Conservation (phyloP, 2,329 filamentous ascomycete genomes). For the Paecilomyces sp. region DNA sequence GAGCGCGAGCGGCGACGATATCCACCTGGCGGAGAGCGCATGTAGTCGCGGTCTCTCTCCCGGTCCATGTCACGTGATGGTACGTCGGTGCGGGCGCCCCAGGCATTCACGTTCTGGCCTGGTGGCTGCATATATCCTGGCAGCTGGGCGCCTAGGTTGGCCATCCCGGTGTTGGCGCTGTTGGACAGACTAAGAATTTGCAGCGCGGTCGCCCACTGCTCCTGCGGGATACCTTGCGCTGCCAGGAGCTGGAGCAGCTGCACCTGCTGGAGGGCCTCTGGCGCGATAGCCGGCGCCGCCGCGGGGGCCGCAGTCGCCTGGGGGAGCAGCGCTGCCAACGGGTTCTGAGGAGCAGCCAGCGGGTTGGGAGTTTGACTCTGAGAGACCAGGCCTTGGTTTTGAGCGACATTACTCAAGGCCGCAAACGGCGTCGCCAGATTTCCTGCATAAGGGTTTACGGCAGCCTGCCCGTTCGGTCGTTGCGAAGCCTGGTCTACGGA, state of each 20-base stretch:
- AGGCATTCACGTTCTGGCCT: constrained; percentile 24
- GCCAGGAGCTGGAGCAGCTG: constrained; percentile 68
- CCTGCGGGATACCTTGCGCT: constrained; percentile 67
- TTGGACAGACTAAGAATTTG: constrained; percentile 42
- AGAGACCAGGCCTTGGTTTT: constrained; percentile 26
- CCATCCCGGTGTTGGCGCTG: constrained; percentile 22
- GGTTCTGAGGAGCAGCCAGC: constrained; percentile 31
- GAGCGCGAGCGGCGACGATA: constrained; percentile 71
- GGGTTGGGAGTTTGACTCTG: constrained; percentile 36
- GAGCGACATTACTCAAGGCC: constrained; percentile 34
- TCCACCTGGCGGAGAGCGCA: constrained; percentile 55
- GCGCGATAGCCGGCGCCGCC: constrained; percentile 20
- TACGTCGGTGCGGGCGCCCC: constrained; percentile 29
- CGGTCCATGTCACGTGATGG: constrained; percentile 44
- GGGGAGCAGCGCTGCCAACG: constrained; percentile 36
- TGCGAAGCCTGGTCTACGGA: constrained; percentile 39
- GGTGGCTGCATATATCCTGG: constrained; percentile 23
- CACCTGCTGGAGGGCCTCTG: constrained; percentile 59
- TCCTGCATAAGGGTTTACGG: constrained; percentile 53
- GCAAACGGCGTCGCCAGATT: constrained; percentile 44
- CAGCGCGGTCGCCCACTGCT: constrained; percentile 62
- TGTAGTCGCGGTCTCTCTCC: constrained; percentile 57
- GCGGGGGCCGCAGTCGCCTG: constrained; percentile 25
- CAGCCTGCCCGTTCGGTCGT: constrained; percentile 39
- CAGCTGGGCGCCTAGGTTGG: constrained; percentile 27